These are phyloP conservation scores for Scenedesmus sp. DNA, from an alignment of 163 green algal species.

Conservation along the genomic window DNA sequence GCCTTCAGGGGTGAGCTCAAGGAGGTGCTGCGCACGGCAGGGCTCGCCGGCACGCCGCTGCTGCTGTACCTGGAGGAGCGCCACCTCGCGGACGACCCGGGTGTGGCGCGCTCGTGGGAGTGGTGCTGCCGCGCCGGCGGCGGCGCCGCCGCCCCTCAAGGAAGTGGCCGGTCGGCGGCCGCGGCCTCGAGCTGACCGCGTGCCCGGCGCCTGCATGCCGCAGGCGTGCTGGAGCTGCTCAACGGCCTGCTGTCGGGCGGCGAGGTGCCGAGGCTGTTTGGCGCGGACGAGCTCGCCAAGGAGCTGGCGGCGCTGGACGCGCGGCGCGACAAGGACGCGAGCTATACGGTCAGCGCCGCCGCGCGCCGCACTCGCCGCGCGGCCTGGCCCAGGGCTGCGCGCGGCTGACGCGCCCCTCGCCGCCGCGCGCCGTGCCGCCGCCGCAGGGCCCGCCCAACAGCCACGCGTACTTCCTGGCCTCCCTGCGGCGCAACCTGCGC, in stretches of 20 bases:
- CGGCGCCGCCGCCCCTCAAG: no score
- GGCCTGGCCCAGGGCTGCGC: not conserved
- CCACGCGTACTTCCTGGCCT: constrained; percentile 72
- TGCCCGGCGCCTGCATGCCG: no score
- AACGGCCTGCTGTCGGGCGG: constrained; percentile 78
- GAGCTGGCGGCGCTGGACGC: constrained; percentile 61
- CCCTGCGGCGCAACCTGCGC: constrained; percentile 66
- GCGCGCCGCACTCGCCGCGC: not conserved
- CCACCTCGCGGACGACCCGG: constrained; percentile 47
- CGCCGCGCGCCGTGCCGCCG: not conserved
- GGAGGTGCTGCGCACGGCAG: constrained; percentile 64
- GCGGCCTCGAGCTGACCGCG: no score
- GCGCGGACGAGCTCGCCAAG: constrained; percentile 74
- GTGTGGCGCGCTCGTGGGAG: no score
- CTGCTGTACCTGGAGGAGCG: constrained; percentile 78
- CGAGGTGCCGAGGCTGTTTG: constrained; percentile 78
- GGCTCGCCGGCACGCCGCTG: constrained; percentile 61
- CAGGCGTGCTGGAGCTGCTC: constrained; percentile 70
- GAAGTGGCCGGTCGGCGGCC: no score
- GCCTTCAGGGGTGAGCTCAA: constrained; percentile 79
- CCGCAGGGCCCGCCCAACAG: constrained; percentile 31
- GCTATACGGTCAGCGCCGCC: constrained; percentile 50
- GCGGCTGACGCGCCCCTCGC: not conserved
- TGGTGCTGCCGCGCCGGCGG: no score
- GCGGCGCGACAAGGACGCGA: constrained; percentile 48